A percentile compares a stretch with the other conserved stretches of the same genome.
phyloP scores from a whole-genome alignment of 768 basidiomycete species.

The Kwoniella europaea region DNA sequence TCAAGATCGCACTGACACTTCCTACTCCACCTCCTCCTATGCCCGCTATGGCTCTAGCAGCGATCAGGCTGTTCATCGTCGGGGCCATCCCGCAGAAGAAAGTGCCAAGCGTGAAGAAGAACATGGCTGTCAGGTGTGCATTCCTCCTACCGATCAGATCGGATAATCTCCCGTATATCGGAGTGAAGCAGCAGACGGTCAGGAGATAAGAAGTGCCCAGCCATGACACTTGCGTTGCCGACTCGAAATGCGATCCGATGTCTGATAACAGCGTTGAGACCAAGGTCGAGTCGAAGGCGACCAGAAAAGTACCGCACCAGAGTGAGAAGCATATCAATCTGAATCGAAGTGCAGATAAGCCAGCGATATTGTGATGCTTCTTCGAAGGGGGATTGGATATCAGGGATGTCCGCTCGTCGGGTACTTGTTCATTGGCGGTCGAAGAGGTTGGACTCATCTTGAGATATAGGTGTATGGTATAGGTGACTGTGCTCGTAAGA shows the following conservation, averaged over 20 bases:
- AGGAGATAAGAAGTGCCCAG: constrained; percentile 53
- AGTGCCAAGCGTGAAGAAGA: constrained; percentile 45
- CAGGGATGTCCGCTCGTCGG: neutral
- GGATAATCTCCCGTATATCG: constrained; percentile 48
- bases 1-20: constrained; percentile 63
- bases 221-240: constrained; percentile 51
- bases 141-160: constrained; percentile 43
- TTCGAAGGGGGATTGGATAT: neutral
- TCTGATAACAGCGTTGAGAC: constrained; percentile 42
- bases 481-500: no score
- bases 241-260: constrained; percentile 42
- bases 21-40: constrained; percentile 48
- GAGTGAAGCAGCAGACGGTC: constrained; percentile 49
- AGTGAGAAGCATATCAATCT: constrained; percentile 40
- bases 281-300: constrained; percentile 43
- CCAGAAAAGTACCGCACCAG: constrained; percentile 44
- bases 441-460: neutral
- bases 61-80: constrained; percentile 41
- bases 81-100: constrained; percentile 42
- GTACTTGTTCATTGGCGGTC: neutral
- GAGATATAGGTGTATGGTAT: neutral
- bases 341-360: constrained; percentile 41
- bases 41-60: constrained; percentile 40
- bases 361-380: constrained; percentile 46
- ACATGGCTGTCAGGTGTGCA: constrained; percentile 35